Percentiles rank a stretch among this genome's conserved stretches.
Conservation (phyloP, 305 asterid genomes). For the Lippia alba region DNA sequence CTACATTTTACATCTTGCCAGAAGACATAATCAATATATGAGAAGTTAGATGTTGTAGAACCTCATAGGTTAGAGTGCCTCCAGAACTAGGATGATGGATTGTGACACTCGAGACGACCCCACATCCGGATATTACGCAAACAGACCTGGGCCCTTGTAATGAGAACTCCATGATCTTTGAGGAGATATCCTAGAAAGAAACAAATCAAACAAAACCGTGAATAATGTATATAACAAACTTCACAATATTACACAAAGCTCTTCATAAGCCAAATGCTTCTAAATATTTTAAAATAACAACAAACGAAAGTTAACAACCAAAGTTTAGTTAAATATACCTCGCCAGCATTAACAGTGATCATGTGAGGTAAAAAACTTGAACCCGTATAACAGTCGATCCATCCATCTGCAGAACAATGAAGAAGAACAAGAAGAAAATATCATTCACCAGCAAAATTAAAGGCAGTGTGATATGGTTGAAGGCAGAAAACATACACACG, state of each 20-base stretch:
- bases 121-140: constrained; percentile 78
- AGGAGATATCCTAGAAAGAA: constrained; percentile 65
- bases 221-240: background rate
- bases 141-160: constrained; percentile 85
- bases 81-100: constrained; percentile 80
- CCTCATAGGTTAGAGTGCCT: constrained; percentile 86
- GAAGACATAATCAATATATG: constrained; percentile 5
- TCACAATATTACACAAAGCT: background rate
- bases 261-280: background rate
- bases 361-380: no score
- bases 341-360: no score
- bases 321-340: no score
- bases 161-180: constrained; percentile 73
- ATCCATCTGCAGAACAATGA: no score
- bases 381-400: no score
- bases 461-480: no score
- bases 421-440: no score
- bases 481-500: no score
- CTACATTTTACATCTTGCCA: background rate
- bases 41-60: constrained; percentile 22
- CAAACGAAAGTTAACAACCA: no score
- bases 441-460: no score
- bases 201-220: constrained; percentile 24
- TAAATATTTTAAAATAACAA: no score
- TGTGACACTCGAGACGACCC: constrained; percentile 74